Base-by-base conservation (phyloP, 2,329 filamentous ascomycete genomes). In the Lasiodiplodia hormozganensis region DNA sequence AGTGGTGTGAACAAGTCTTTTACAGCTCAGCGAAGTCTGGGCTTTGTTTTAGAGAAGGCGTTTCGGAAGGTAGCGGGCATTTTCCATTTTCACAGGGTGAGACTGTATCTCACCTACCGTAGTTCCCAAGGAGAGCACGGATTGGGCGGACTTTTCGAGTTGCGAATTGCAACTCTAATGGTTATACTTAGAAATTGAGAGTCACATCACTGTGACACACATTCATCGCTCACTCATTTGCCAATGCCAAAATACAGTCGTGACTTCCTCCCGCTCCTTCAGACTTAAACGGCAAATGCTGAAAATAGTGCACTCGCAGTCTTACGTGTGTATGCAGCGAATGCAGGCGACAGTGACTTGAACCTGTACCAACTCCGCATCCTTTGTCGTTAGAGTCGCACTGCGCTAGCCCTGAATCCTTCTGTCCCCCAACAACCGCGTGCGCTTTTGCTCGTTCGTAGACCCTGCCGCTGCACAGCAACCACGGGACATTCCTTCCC, bases 121-220 rank as follows among this genome's bases (percentile, higher is more conserved):
- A 12, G n/a, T 64, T 34, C 60, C 18, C 23, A 31, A 52, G 36
- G 16, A 36, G 40, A 28, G 34, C 40, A 18, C 40, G 58, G 40
- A 12, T 60, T 49, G 60, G 60, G 60, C n/a, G 60, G 60, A 52
- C 60, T 23, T 23, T 51, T 16, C 16, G 60, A 64, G 47, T 38
- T 16, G 58, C 23, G 49, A 11, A 38, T 8, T 14, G 28, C 43
- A 12, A 6, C 60, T 64, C 60, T 64, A 52, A 64, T 52, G 7
- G 16, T 14, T 25, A 64, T 36, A 52, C 14, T 14, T 25, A 64
- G n/a, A 56, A 66, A 49, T 43, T 23, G 21, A 66, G 18, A 21
- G 64, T 38, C 64, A 66, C 40, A 14, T 4, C 40, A 21, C 5
- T 47, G 51, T 57, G 51, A 16, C 51, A 43, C 51, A 43, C 1